phyloP scores from a whole-genome alignment of 306 rosid genomes.

The Lathyrus oleraceus region DNA sequence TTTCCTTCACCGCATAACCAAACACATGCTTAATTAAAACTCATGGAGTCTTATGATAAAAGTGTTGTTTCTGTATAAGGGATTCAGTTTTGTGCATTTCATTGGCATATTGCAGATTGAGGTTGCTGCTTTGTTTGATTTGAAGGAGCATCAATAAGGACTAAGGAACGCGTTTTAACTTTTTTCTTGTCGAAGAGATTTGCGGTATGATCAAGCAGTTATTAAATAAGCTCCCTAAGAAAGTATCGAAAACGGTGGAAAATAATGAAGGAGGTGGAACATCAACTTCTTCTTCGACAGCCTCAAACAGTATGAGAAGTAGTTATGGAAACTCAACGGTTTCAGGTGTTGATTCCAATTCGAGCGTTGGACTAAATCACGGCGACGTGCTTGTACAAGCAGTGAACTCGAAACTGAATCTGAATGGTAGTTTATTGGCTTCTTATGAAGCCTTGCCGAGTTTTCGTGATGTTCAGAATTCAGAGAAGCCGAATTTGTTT shows the following conservation, averaged over 20 bases:
- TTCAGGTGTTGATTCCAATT: slow-evolving; percentile 54
- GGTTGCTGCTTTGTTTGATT: slow-evolving; percentile 43
- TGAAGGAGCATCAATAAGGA: slow-evolving; percentile 32
- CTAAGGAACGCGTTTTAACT: slow-evolving; percentile 33
- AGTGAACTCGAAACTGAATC: slow-evolving; percentile 63
- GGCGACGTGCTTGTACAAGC: slow-evolving; percentile 60
- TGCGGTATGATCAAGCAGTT: slow-evolving; percentile 89
- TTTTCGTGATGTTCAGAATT: slow-evolving; percentile 80
- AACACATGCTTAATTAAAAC: neutral
- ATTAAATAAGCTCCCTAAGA: slow-evolving; percentile 83
- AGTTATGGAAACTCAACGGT: slow-evolving; percentile 50
- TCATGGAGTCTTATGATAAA: slow-evolving; percentile 27
- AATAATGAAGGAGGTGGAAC: slow-evolving; percentile 76
- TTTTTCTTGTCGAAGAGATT: slow-evolving; percentile 32
- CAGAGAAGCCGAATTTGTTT: slow-evolving; percentile 84
- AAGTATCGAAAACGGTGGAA: slow-evolving; percentile 77
- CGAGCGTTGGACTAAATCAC: slow-evolving; percentile 54
- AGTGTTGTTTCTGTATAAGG: slow-evolving; percentile 20
- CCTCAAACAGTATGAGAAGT: slow-evolving; percentile 60
- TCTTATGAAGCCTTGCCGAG: slow-evolving; percentile 81
- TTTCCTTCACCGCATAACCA: no score
- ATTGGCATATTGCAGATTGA: slow-evolving; percentile 32
- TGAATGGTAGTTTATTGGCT: slow-evolving; percentile 62
- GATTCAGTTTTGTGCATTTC: slow-evolving; percentile 40
- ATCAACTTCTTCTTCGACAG: slow-evolving; percentile 61